Evolutionary conservation across 169 alveolate genomes (phyloP).

Genomic region (Eimeria falciformis): DNA sequence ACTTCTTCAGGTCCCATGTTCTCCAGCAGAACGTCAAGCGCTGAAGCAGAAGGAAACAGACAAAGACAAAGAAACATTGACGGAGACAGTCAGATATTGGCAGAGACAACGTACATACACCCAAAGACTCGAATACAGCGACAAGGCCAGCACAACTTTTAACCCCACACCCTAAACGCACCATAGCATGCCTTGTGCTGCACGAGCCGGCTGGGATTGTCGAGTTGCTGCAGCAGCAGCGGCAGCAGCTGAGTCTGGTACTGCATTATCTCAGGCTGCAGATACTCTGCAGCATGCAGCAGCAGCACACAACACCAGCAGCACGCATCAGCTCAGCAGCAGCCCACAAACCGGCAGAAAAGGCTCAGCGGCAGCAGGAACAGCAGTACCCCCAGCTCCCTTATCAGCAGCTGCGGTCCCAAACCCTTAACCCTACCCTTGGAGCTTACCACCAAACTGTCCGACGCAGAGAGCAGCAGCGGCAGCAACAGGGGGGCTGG

Average conservation of each 20-base stretch:
- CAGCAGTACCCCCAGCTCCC: neutral
- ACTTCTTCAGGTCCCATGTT: conserved; percentile 47
- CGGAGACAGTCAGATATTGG: too few species aligned
- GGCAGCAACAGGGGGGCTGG: conserved; percentile 19
- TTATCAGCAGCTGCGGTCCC: neutral
- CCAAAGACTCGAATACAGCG: neutral
- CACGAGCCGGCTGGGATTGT: conserved; percentile 30
- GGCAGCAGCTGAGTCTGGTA: conserved; percentile 27
- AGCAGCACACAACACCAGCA: neutral
- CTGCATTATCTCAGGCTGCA: conserved; percentile 57
- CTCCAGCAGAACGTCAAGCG: conserved; percentile 51
- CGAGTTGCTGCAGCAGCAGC: conserved; percentile 36
- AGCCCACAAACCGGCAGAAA: too few species aligned
- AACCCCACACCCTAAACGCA: neutral
- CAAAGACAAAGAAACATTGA: neutral
- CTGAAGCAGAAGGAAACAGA: conserved; percentile 14
- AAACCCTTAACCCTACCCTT: neutral
- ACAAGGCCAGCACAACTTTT: neutral
- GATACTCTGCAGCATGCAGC: conserved; percentile 15
- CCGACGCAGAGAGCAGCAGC: conserved; percentile 50
- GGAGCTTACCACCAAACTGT: conserved; percentile 25
- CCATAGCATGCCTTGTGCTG: conserved; percentile 66
- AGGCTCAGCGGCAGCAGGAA: conserved; percentile 3
- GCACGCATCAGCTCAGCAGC: too few species aligned
- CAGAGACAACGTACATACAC: neutral